A percentile compares a stretch with the other conserved stretches of the same genome.
Evolutionary conservation across 2,329 filamentous ascomycete genomes (phyloP).

Genomic region (Basipetospora chlamydospora): DNA sequence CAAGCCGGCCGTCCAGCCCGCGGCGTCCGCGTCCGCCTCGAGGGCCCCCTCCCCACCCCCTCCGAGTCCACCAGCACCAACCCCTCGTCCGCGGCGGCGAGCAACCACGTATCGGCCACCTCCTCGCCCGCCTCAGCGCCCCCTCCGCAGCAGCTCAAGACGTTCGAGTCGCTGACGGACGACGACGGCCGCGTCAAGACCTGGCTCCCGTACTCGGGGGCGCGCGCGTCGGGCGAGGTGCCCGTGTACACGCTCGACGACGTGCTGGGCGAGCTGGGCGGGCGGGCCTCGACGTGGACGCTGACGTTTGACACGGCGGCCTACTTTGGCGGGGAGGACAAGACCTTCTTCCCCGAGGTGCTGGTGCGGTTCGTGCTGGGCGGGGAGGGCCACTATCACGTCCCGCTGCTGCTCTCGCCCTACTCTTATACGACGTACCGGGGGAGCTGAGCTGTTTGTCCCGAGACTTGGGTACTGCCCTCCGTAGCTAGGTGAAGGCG

Average conservation of each 20-base stretch:
- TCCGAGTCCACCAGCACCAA: constrained; percentile 9
- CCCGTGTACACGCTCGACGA: constrained; percentile 43
- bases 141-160: too few relatives aligned
- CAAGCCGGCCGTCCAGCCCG: constrained; percentile 55
- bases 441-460: constrained; percentile 56
- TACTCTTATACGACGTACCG: constrained; percentile 75
- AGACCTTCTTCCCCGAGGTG: constrained; percentile 48
- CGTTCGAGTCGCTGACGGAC: constrained; percentile 57
- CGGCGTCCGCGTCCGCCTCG: constrained; percentile 51
- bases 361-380: constrained; percentile 37
- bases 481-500: too few relatives aligned
- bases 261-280: constrained; percentile 29
- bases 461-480: too few relatives aligned
- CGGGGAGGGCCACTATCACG: constrained; percentile 58
- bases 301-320: constrained; percentile 57
- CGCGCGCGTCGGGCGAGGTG: constrained; percentile 36
- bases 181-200: constrained; percentile 57
- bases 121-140: too few relatives aligned
- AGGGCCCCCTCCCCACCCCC: constrained; percentile 15
- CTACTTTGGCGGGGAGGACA: constrained; percentile 49
- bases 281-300: constrained; percentile 44
- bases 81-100: too few relatives aligned
- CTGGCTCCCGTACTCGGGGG: constrained; percentile 48
- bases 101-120: too few relatives aligned
- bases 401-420: constrained; percentile 62